Conservation (phyloP, 148 eudicot genomes). For the Polygonum maritimum region DNA sequence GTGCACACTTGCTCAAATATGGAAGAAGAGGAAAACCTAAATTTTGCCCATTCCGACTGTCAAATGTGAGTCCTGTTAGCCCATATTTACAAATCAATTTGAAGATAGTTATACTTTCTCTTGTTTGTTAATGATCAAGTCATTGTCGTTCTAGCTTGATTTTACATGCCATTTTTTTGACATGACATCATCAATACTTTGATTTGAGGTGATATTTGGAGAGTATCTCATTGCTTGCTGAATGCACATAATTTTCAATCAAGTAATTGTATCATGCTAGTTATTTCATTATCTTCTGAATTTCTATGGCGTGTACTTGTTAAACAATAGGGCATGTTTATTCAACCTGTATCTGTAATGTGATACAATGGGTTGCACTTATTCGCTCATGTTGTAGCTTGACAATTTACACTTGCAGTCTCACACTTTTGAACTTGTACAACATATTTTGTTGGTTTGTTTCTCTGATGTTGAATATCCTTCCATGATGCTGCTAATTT, state of each 20-base stretch:
- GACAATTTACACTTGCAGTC: not conserved
- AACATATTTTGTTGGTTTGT: not conserved
- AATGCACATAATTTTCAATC: not conserved
- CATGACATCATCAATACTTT: constrained; percentile 1
- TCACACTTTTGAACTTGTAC: not conserved
- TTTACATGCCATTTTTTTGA: not conserved
- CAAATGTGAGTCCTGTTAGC: constrained; percentile 48
- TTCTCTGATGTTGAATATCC: not conserved
- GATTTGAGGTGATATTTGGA: not conserved
- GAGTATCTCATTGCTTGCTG: not conserved
- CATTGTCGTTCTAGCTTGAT: not conserved
- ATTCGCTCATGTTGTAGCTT: not conserved
- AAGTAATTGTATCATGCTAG: not conserved
- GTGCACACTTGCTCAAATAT: constrained; percentile 76
- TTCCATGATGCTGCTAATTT: not conserved
- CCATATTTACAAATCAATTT: not conserved
- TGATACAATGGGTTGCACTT: not conserved
- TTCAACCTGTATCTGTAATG: not conserved
- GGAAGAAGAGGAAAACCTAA: constrained; percentile 92
- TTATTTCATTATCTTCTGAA: not conserved
- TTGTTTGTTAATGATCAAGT: not conserved
- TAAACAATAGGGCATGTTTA: not conserved
- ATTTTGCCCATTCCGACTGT: constrained; percentile 79
- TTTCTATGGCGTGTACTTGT: not conserved
- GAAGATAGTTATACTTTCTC: not conserved